phyloP scores from a whole-genome alignment of 768 basidiomycete genomes.

The Gymnopilus dilepis region DNA sequence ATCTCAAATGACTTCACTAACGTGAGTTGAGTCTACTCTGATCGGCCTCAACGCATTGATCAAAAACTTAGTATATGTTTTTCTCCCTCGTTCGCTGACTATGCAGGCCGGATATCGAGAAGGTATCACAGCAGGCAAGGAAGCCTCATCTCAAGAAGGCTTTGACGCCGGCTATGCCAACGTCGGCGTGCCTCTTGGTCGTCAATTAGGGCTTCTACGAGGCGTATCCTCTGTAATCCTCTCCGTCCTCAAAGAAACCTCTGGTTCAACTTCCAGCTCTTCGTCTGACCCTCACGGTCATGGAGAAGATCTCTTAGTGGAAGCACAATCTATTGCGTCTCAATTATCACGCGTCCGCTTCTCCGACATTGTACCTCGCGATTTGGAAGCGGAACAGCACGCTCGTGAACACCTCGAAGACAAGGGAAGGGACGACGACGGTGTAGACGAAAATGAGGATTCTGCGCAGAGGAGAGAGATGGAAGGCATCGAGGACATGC shows the following conservation, averaged over 20 bases:
- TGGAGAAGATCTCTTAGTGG: conserved; percentile 36
- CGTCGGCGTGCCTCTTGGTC: conserved; percentile 75
- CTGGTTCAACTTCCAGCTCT: background rate
- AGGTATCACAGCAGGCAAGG: conserved; percentile 93
- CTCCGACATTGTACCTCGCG: conserved; percentile 74
- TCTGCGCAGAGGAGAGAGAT: conserved; percentile 52
- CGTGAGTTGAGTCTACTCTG: conserved; percentile 48
- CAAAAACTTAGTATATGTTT: no score
- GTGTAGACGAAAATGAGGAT: conserved; percentile 45
- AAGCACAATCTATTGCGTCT: conserved; percentile 58
- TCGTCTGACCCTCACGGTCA: background rate
- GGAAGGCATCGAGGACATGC: conserved; percentile 62
- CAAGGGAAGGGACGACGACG: conserved; percentile 33
- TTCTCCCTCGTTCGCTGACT: background rate
- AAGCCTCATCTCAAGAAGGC: conserved; percentile 83
- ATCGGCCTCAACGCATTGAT: no score
- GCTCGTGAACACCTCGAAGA: conserved; percentile 65
- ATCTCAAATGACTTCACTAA: conserved; percentile 75
- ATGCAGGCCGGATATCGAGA: conserved; percentile 92
- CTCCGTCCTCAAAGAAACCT: conserved; percentile 52
- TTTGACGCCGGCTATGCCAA: conserved; percentile 86
- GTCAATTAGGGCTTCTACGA: conserved; percentile 77
- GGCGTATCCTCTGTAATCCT: conserved; percentile 72
- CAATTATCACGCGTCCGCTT: conserved; percentile 67
- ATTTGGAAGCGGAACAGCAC: conserved; percentile 81